Percentiles rank a stretch among this genome's conserved stretches.
phyloP scores from a whole-genome alignment of 257 asterid genomes.

The Solanum ossicruentum region DNA sequence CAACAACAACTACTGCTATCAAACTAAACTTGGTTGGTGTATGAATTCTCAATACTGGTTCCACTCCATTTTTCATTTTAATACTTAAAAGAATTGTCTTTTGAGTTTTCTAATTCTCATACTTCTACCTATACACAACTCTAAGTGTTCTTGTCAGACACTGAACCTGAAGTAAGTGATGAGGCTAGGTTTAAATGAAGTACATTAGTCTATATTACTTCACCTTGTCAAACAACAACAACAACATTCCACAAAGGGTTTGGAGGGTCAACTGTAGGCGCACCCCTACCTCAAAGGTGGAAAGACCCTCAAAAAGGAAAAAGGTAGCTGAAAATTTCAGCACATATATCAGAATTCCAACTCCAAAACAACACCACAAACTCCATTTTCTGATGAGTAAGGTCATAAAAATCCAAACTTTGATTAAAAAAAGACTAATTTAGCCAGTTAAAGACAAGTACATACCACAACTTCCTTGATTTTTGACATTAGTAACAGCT shows the following conservation, averaged over 20 bases:
- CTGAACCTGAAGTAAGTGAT: not conserved
- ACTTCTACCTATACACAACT: not conserved
- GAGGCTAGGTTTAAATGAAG: not conserved
- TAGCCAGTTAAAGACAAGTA: not conserved
- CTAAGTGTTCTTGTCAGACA: not conserved
- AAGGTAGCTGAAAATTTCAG: not conserved
- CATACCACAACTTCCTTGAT: constrained; percentile 93
- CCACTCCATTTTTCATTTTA: not conserved
- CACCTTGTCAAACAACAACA: not conserved
- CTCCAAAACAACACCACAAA: not conserved
- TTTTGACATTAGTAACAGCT: constrained; percentile 76
- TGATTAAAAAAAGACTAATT: not conserved
- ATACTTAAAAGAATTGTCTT: not conserved
- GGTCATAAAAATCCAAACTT: not conserved
- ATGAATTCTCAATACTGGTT: not conserved
- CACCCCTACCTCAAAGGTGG: not conserved
- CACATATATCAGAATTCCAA: not conserved
- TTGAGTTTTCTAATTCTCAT: not conserved
- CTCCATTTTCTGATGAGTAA: not conserved
- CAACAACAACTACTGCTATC: not conserved
- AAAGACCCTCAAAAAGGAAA: not conserved
- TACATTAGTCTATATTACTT: not conserved
- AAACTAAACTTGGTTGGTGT: not conserved
- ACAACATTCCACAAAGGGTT: not conserved
- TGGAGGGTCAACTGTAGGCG: not conserved